Conservation (phyloP, 2,329 filamentous ascomycete genomes). For the Aureobasidium subglaciale region DNA sequence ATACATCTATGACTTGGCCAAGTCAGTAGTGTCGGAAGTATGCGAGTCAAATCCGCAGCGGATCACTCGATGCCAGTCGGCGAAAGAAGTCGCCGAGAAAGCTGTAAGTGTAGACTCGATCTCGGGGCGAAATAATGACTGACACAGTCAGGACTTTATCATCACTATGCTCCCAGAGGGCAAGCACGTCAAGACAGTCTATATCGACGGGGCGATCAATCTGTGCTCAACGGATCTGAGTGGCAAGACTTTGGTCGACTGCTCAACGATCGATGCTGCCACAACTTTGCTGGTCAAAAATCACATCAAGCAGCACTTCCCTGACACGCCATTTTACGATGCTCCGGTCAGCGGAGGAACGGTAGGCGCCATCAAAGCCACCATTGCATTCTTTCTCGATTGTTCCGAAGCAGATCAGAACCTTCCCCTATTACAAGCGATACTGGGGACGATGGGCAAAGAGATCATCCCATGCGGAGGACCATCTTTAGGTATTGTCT, state of each 20-base stretch:
- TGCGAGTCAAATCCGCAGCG: slow-evolving; percentile 33
- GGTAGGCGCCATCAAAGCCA: slow-evolving; percentile 45
- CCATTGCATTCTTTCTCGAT: slow-evolving; percentile 51
- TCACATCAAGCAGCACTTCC: slow-evolving; percentile 26
- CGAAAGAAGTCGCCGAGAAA: slow-evolving; percentile 44
- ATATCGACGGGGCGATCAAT: slow-evolving; percentile 39
- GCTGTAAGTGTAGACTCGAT: slow-evolving; percentile 40
- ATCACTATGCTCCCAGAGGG: slow-evolving; percentile 51
- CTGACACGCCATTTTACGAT: slow-evolving; percentile 44
- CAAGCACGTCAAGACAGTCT: slow-evolving; percentile 44
- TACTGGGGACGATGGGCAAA: slow-evolving; percentile 48
- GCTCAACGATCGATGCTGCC: slow-evolving; percentile 49
- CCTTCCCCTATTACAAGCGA: slow-evolving; percentile 34
- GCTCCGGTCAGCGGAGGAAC: slow-evolving; percentile 48
- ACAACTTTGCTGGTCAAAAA: slow-evolving; percentile 26
- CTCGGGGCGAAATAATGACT: no score
- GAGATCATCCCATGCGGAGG: slow-evolving; percentile 51
- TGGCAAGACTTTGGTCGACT: slow-evolving; percentile 46
- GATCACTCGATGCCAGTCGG: slow-evolving; percentile 35
- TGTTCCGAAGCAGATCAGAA: slow-evolving; percentile 40
- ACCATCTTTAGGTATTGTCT: slow-evolving; percentile 48
- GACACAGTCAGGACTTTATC: slow-evolving; percentile 41
- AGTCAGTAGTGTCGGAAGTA: slow-evolving; percentile 37
- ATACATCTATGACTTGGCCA: slow-evolving; percentile 44
- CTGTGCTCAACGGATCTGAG: slow-evolving; percentile 36